phyloP scores from a whole-genome alignment of 1,284 basidiomycete genomes.

The Sanghuangporus sanghuang region DNA sequence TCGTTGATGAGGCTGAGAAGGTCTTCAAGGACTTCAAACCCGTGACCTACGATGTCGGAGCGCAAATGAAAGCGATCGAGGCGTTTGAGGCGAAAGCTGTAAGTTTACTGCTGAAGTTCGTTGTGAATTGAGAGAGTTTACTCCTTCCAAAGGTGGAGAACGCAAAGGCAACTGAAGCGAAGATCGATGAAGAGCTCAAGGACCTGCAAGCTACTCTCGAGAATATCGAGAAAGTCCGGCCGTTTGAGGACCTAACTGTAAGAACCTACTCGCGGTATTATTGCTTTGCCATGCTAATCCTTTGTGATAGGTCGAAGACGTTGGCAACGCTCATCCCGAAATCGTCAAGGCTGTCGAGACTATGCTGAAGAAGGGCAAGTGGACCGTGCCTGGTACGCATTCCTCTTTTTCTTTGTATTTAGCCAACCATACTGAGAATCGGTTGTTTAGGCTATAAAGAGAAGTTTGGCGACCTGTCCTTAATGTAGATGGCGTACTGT shows the following conservation, averaged over 20 bases:
- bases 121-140: constrained; percentile 5
- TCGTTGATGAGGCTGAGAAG: constrained; percentile 93
- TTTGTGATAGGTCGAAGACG: constrained; percentile 70
- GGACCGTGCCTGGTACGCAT: constrained; percentile 85
- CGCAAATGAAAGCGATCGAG: constrained; percentile 94
- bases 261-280: constrained; percentile 24
- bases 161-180: constrained; percentile 86
- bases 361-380: constrained; percentile 99
- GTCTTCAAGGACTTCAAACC: constrained; percentile 89
- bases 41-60: constrained; percentile 89
- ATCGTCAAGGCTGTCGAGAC: constrained; percentile 90
- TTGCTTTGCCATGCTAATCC: background rate
- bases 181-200: constrained; percentile 91
- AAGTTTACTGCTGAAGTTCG: constrained; percentile 31
- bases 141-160: constrained; percentile 65
- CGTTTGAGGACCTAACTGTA: constrained; percentile 96
- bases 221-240: constrained; percentile 97
- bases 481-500: constrained; percentile 56
- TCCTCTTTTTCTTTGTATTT: background rate
- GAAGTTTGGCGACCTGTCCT: constrained; percentile 88
- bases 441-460: constrained; percentile 71
- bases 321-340: constrained; percentile 90
- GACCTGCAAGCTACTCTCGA: constrained; percentile 91
- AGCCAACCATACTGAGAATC: constrained; percentile 11
- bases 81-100: constrained; percentile 97